Conservation (phyloP, 176 grass and related monocot species). For the Rhipidocladum racemiflorum region DNA sequence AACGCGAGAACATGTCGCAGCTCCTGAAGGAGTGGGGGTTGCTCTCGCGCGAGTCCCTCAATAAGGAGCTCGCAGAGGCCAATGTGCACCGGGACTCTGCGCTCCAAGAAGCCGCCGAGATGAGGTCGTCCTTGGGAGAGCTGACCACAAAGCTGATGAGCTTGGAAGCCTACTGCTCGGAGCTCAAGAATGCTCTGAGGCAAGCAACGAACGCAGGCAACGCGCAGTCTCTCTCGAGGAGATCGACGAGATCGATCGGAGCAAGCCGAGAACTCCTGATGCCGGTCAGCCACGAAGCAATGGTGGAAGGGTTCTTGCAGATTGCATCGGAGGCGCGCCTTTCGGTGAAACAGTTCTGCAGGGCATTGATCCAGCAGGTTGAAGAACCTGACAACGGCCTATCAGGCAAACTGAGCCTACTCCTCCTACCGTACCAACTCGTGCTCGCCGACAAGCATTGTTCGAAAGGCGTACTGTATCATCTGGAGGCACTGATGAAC, state of each 20-base stretch:
- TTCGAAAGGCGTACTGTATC: conserved; percentile 60
- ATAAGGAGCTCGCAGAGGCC: conserved; percentile 72
- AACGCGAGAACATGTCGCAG: conserved; percentile 70
- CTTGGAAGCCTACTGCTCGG: conserved; percentile 71
- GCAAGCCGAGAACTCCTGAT: conserved; percentile 39
- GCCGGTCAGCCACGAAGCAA: conserved; percentile 72
- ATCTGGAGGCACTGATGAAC: conserved; percentile 75
- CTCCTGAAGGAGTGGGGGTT: conserved; percentile 79
- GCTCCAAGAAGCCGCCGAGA: conserved; percentile 59
- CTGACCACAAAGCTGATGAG: conserved; percentile 61
- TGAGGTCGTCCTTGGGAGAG: conserved; percentile 62
- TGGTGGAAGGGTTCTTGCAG: conserved; percentile 92
- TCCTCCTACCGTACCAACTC: conserved; percentile 56
- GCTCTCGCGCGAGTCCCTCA: conserved; percentile 70
- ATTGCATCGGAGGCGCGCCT: conserved; percentile 76
- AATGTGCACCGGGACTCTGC: conserved; percentile 66
- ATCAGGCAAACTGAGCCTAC: conserved; percentile 53
- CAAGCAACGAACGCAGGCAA: conserved; percentile 37
- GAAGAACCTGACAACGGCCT: conserved; percentile 48
- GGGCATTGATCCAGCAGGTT: conserved; percentile 60
- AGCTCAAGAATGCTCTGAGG: conserved; percentile 73
- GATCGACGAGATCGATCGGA: conserved; percentile 48
- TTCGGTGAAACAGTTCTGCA: conserved; percentile 77
- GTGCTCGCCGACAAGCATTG: conserved; percentile 29
- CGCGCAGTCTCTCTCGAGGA: conserved; percentile 43